Conservation (phyloP, 768 basidiomycete species). For the Baorangia bicolor region DNA sequence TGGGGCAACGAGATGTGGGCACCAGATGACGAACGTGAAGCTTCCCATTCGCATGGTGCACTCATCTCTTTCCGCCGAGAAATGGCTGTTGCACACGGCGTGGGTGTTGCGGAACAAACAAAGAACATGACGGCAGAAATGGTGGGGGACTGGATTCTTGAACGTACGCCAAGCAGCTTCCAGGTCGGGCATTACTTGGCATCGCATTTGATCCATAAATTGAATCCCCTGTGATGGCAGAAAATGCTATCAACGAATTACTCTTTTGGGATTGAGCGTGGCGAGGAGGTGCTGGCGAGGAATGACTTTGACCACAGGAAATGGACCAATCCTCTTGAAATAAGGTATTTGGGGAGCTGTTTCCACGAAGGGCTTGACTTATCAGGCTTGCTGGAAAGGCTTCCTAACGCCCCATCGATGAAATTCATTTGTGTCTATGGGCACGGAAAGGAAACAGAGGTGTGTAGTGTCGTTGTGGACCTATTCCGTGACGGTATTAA, state of each 20-base stretch:
- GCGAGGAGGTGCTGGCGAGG: constrained; percentile 56
- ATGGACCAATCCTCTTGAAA: constrained; percentile 92
- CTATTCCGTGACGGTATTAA: background rate
- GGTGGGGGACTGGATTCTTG: constrained; percentile 75
- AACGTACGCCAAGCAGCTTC: constrained; percentile 80
- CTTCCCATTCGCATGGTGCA: constrained; percentile 69
- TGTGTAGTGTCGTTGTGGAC: constrained; percentile 29
- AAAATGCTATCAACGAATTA: constrained; percentile 85
- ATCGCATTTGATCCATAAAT: background rate
- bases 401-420: constrained; percentile 90
- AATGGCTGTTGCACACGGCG: constrained; percentile 1
- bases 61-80: constrained; percentile 74
- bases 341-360: constrained; percentile 43
- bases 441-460: constrained; percentile 94
- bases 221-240: constrained; percentile 24
- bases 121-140: constrained; percentile 78
- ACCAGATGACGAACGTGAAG: constrained; percentile 68
- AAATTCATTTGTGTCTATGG: constrained; percentile 93
- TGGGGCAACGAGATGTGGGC: constrained; percentile 80
- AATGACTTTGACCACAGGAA: constrained; percentile 78
- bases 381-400: constrained; percentile 36
- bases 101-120: constrained; percentile 16
- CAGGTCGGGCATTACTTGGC: constrained; percentile 47
- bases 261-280: constrained; percentile 83
- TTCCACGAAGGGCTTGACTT: background rate